Percentiles rank a stretch among this genome's conserved stretches.
Conservation (phyloP, 2,329 filamentous ascomycete genomes). For the Colletotrichum graminicola region DNA sequence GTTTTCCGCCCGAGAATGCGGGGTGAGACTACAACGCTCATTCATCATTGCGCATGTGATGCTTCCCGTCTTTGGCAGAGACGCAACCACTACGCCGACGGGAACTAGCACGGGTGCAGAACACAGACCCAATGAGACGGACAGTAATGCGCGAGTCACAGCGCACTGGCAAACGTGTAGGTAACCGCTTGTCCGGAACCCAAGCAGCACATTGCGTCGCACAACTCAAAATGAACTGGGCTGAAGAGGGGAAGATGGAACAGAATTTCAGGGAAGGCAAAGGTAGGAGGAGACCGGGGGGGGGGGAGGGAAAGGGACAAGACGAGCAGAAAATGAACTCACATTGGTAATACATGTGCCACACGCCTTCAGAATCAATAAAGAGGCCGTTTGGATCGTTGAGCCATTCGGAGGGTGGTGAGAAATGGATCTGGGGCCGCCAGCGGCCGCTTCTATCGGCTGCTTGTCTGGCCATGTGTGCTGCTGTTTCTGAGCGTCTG, state of each 20-base stretch:
- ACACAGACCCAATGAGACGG: slow-evolving; percentile 34
- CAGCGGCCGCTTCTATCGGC: slow-evolving; percentile 44
- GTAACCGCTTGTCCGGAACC: slow-evolving; percentile 14
- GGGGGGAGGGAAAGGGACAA: too few relatives aligned
- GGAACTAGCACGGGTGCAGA: slow-evolving; percentile 42
- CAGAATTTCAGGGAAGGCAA: neutral
- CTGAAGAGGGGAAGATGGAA: neutral
- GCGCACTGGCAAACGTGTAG: slow-evolving; percentile 44
- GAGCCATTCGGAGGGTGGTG: slow-evolving; percentile 65
- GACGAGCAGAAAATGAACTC: slow-evolving; percentile 37
- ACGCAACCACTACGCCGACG: slow-evolving; percentile 31
- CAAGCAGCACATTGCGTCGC: slow-evolving; percentile 21
- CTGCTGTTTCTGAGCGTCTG: slow-evolving; percentile 25
- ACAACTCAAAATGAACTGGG: slow-evolving; percentile 24
- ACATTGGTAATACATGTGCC: slow-evolving; percentile 76
- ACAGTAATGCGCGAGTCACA: slow-evolving; percentile 45
- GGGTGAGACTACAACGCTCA: slow-evolving; percentile 36
- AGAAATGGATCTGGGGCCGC: slow-evolving; percentile 68
- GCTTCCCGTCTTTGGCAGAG: slow-evolving; percentile 31
- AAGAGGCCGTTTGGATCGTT: slow-evolving; percentile 77
- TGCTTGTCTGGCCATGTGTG: slow-evolving; percentile 29
- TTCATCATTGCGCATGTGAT: slow-evolving; percentile 39
- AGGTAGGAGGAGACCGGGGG: neutral
- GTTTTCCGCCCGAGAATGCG: slow-evolving; percentile 24
- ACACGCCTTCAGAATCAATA: slow-evolving; percentile 66